Evolutionary conservation across 352 stramenopile species (phyloP).

Genomic region (Phytophthora quininea): DNA sequence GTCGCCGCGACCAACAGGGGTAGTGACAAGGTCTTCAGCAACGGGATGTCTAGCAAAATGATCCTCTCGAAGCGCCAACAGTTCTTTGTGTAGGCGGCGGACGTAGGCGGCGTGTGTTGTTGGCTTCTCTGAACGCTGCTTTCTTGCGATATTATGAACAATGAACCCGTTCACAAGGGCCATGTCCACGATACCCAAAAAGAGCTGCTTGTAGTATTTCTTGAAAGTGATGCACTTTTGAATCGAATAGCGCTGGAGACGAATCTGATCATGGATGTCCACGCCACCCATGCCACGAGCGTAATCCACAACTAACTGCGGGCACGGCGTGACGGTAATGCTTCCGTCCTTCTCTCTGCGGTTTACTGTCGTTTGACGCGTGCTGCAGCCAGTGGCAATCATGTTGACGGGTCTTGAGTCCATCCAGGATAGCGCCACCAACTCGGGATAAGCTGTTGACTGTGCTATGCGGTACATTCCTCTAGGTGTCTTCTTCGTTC

Average conservation of each 20-base stretch:
- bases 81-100: conserved; percentile 8
- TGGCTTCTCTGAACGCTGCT: too few species aligned
- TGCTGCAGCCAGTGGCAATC: conserved; percentile 12
- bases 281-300: conserved; percentile 11
- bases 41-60: conserved; percentile 18
- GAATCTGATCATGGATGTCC: conserved; percentile 22
- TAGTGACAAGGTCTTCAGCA: too few species aligned
- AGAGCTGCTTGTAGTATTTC: conserved; percentile 35
- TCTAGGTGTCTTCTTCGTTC: conserved; percentile 6
- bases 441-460: conserved; percentile 7
- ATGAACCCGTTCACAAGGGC: conserved; percentile 32
- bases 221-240: conserved; percentile 6
- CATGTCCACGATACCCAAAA: conserved; percentile 30
- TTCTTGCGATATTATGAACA: conserved; percentile 19
- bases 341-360: not conserved
- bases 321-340: not conserved
- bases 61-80: conserved; percentile 8
- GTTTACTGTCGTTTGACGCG: not conserved
- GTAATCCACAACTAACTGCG: conserved; percentile 5
- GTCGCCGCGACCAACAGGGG: too few species aligned
- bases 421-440: conserved; percentile 15
- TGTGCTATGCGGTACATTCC: conserved; percentile 7
- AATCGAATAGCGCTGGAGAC: conserved; percentile 19
- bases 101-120: conserved; percentile 19
- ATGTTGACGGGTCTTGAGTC: conserved; percentile 10